Percentiles rank a stretch among this genome's conserved stretches.
Evolutionary conservation across 768 basidiomycete genomes (phyloP).

Genomic region (Arthromyces matolae): DNA sequence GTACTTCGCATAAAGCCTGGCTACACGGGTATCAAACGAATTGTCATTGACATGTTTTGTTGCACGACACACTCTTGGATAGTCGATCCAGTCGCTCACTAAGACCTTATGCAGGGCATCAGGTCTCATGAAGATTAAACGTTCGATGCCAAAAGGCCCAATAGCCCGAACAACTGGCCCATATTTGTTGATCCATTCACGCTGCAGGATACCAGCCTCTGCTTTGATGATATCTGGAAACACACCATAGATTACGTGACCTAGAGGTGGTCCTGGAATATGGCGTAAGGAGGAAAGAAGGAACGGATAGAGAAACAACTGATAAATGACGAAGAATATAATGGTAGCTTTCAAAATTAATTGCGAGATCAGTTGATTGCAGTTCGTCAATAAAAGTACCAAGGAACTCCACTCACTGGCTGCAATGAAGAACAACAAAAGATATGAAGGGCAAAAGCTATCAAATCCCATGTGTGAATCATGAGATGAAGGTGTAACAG

Average conservation of each 20-base stretch:
- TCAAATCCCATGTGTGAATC: too few relatives aligned
- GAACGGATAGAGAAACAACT: constrained; percentile 29
- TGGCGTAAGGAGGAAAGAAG: constrained; percentile 35
- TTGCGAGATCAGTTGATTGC: background rate
- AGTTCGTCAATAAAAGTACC: background rate
- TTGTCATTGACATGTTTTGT: background rate
- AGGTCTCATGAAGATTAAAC: constrained; percentile 40
- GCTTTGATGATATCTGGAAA: constrained; percentile 32
- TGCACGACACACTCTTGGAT: constrained; percentile 35
- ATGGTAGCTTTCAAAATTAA: constrained; percentile 4
- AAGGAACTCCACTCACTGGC: too few relatives aligned
- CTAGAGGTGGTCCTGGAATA: constrained; percentile 35
- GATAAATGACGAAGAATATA: constrained; percentile 22
- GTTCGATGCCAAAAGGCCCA: constrained; percentile 43
- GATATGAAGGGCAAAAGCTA: too few relatives aligned
- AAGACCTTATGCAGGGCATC: constrained; percentile 44
- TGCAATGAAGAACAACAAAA: too few relatives aligned
- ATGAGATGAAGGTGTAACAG: too few relatives aligned
- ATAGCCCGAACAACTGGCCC: constrained; percentile 42
- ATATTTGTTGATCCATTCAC: constrained; percentile 43
- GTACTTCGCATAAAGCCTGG: constrained; percentile 41
- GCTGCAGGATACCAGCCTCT: constrained; percentile 42
- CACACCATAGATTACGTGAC: constrained; percentile 34
- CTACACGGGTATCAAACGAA: constrained; percentile 19
- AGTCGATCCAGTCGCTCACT: constrained; percentile 42